Evolutionary conservation across 768 basidiomycete species (phyloP), one percentile per base, ranked within the genome.

Genomic region (Psilocybe sp.): DNA sequence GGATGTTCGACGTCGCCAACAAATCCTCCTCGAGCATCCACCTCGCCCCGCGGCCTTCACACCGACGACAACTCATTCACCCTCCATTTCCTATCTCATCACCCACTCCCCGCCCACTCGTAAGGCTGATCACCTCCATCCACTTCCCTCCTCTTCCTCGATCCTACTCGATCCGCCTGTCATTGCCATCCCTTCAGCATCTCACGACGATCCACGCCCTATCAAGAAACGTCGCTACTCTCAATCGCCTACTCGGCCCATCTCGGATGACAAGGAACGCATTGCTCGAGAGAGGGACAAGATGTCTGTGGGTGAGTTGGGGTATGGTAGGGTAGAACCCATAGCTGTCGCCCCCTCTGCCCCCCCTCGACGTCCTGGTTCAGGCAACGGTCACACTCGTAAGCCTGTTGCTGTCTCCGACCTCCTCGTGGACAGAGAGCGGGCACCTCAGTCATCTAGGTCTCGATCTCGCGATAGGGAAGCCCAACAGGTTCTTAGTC

Each of bases 211-310:
- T 48, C 53, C 55, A 9, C 67, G 62, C 19, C 68, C 69, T n/a
- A 58, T 56, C 56, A 77, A 77, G 63, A 76, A 71, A 53, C 69
- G 69, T 19, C 69, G 75, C 42, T 74, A 73, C 55, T 77, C 76
- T 8, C 67, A 70, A 40, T 71, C 73, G 32, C 66, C 70, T 40
- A 65, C 53, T 53, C 69, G 44, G 46, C 56, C 53, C 41, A 50
- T 50, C 40, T 32, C 53, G 15, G 59, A 66, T 19, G 64, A 66
- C 18, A 60, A 55, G 47, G 65, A 66, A 35, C 62, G 59, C 38
- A 60, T 69, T 46, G 57, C 59, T 28, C 61, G 60, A 32, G 66
- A 69, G 43, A 58, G 64, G 28, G 67, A 68, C 53, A 64, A 63
- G 51, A 65, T 66, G 65, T 43, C 52, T n/a, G 60, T 59, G 8